A percentile compares a stretch with the other conserved stretches of the same genome.
Evolutionary conservation across 176 grass and related monocot species (phyloP).

Genomic region (Avena insularis): DNA sequence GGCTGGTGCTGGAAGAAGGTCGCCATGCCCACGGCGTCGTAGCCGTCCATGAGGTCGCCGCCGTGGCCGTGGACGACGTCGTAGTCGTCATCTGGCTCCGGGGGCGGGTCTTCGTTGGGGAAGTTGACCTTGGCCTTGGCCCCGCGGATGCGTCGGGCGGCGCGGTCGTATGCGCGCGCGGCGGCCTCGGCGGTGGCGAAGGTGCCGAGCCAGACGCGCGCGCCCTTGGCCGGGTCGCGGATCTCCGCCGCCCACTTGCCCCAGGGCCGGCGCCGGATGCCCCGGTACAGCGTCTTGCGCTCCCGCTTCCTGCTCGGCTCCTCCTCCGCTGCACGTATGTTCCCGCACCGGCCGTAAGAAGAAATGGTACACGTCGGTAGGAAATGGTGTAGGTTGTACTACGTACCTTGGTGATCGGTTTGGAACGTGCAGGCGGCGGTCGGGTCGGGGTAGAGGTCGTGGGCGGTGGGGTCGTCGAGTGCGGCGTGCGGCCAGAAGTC

Average conservation of each 20-base stretch:
- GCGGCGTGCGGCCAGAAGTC: slow-evolving; percentile 42
- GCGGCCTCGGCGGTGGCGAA: slow-evolving; percentile 83
- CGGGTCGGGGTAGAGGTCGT: neutral
- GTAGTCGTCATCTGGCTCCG: neutral
- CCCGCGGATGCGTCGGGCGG: slow-evolving; percentile 75
- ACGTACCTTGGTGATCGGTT: slow-evolving; percentile 16
- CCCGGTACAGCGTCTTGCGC: slow-evolving; percentile 67
- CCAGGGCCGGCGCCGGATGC: slow-evolving; percentile 90
- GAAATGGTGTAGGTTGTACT: neutral
- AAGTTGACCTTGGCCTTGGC: slow-evolving; percentile 96
- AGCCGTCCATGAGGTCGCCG: neutral
- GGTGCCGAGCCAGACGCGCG: slow-evolving; percentile 91
- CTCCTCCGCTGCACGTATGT: neutral
- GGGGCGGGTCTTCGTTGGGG: slow-evolving; percentile 75
- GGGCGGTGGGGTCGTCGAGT: neutral
- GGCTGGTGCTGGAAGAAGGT: slow-evolving; percentile 48
- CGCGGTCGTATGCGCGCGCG: slow-evolving; percentile 76
- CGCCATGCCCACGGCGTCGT: slow-evolving; percentile 36
- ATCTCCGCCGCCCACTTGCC: slow-evolving; percentile 98
- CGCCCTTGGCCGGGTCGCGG: slow-evolving; percentile 78
- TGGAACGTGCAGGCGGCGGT: slow-evolving; percentile 4
- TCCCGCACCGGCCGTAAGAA: neutral
- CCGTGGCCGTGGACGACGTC: neutral
- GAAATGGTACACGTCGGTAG: neutral
- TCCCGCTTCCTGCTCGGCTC: slow-evolving; percentile 55